Evolutionary conservation across 1,284 basidiomycete genomes (phyloP).

Genomic region (Takashimella tepidaria): DNA sequence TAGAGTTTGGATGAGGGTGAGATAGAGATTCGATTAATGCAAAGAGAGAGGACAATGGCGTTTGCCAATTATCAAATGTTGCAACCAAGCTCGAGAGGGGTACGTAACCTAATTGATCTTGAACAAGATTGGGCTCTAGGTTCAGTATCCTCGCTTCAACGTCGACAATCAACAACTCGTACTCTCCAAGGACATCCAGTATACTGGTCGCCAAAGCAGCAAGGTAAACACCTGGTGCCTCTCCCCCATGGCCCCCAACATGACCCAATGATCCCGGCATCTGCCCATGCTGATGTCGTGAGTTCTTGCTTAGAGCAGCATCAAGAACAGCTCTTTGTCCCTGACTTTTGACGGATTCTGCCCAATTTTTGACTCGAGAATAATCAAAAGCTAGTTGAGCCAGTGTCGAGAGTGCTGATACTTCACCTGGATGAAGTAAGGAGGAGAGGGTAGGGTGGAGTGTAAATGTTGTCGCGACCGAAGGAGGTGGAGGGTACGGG

Average conservation of each 20-base stretch:
- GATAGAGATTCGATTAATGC: constrained; percentile 60
- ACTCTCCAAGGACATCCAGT: constrained; percentile 67
- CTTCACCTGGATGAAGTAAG: constrained; percentile 78
- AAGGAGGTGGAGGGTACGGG: constrained; percentile 42
- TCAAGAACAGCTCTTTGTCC: constrained; percentile 46
- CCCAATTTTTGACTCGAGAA: constrained; percentile 57
- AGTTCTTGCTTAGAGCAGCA: background rate
- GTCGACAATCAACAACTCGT: constrained; percentile 69
- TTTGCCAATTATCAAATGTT: constrained; percentile 75
- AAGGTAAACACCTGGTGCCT: constrained; percentile 55
- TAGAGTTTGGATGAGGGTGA: too few species aligned
- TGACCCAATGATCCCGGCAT: background rate
- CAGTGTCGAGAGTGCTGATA: constrained; percentile 68
- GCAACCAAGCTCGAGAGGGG: constrained; percentile 74
- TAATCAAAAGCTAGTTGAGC: constrained; percentile 67
- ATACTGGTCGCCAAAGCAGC: constrained; percentile 68
- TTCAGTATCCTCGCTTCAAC: constrained; percentile 72
- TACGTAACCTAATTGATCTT: constrained; percentile 57
- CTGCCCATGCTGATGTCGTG: background rate
- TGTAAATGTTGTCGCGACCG: constrained; percentile 48
- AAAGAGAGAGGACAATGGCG: constrained; percentile 65
- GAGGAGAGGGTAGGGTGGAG: constrained; percentile 62
- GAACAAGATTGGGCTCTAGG: constrained; percentile 67
- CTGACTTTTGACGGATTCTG: constrained; percentile 13
- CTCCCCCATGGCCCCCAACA: constrained; percentile 3